Conservation (phyloP, 495 filamentous ascomycete genomes). For the Xylaria scruposa region DNA sequence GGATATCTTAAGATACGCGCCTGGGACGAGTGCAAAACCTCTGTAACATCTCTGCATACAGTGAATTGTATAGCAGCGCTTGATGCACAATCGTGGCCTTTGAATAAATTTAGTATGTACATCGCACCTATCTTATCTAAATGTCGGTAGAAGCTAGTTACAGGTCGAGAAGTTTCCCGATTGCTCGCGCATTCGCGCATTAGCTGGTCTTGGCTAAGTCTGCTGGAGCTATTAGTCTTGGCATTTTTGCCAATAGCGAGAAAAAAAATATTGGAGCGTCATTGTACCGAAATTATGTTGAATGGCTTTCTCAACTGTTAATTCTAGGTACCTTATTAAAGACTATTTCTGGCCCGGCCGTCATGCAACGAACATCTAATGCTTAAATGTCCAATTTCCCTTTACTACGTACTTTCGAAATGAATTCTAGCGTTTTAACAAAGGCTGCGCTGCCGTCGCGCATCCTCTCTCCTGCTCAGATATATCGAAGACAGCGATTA, state of each 20-base stretch:
- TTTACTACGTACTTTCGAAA: slow-evolving; percentile 40
- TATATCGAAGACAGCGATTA: slow-evolving; percentile 53
- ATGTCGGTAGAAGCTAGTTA: slow-evolving; percentile 15
- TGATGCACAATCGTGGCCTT: no score
- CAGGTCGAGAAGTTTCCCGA: slow-evolving; percentile 43
- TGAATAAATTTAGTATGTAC: no score
- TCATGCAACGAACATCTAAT: not conserved
- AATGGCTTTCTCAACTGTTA: slow-evolving; percentile 6
- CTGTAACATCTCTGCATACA: not conserved
- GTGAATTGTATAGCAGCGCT: not conserved
- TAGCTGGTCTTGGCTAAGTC: slow-evolving; percentile 29
- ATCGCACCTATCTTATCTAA: slow-evolving; percentile 21
- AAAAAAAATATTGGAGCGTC: slow-evolving; percentile 47
- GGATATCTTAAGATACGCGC: not conserved
- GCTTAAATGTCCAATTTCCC: slow-evolving; percentile 7
- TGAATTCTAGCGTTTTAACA: slow-evolving; percentile 58
- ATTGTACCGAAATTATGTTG: slow-evolving; percentile 31
- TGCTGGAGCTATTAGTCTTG: slow-evolving; percentile 14
- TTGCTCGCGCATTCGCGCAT: slow-evolving; percentile 39
- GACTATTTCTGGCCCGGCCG: not conserved
- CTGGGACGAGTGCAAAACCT: not conserved
- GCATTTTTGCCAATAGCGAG: slow-evolving; percentile 20
- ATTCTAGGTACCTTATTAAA: slow-evolving; percentile 9
- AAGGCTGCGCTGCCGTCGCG: slow-evolving; percentile 59
- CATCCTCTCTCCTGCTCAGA: slow-evolving; percentile 54